A percentile compares a stretch with the other conserved stretches of the same genome.
Conservation (phyloP, 2,329 filamentous ascomycete species). For the Alternaria viburni region DNA sequence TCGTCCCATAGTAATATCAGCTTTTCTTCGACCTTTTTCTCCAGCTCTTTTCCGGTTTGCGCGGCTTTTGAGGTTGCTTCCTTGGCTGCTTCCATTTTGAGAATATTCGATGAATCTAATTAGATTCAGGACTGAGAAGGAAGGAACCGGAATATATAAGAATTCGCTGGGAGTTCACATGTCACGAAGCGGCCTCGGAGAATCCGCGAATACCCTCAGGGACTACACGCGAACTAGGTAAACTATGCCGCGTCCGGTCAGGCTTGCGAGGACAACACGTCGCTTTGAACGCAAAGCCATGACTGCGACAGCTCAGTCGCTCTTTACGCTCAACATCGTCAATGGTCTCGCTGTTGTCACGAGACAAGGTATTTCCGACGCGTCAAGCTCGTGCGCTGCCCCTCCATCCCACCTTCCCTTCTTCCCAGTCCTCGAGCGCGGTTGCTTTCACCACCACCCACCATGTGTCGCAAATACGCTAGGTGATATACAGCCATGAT, state of each 20-base stretch:
- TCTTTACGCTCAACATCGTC: background rate
- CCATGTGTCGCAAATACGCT: conserved; percentile 8
- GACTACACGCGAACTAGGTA: background rate
- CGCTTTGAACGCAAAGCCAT: background rate
- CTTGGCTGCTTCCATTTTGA: conserved; percentile 32
- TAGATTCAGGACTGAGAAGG: background rate
- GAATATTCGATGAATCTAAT: background rate
- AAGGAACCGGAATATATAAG: no score
- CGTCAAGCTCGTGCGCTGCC: conserved; percentile 15
- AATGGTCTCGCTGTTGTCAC: background rate
- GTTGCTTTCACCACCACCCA: conserved; percentile 11
- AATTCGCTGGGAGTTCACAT: background rate
- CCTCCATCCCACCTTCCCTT: conserved; percentile 34
- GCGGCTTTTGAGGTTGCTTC: conserved; percentile 19
- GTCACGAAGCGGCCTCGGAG: background rate
- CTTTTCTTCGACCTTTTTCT: conserved; percentile 53
- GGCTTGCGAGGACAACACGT: conserved; percentile 12
- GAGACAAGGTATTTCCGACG: background rate
- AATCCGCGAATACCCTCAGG: background rate
- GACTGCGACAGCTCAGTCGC: background rate
- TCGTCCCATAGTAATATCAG: conserved; percentile 56
- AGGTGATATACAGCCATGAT: background rate
- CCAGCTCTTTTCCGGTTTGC: conserved; percentile 29
- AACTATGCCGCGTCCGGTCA: conserved; percentile 8
- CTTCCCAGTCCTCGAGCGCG: conserved; percentile 27